phyloP scores from a whole-genome alignment of 345 rosid species.

The Populus deltoides region DNA sequence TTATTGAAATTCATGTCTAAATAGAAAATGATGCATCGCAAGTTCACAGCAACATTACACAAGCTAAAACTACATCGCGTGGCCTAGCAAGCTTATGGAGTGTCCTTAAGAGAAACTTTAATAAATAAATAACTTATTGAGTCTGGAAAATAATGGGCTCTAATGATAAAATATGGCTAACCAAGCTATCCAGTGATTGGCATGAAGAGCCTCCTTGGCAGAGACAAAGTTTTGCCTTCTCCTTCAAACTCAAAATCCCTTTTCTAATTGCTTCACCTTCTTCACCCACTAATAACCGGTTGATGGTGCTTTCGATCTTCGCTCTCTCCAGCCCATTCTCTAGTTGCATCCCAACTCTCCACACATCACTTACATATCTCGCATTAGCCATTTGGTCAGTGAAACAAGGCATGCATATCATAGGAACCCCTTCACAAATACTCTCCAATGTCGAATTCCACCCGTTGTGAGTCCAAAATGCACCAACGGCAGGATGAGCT shows the following conservation, averaged over 20 bases:
- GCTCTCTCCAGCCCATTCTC: slow-evolving; percentile 7
- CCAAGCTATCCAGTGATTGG: slow-evolving; percentile 4
- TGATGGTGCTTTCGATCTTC: not conserved
- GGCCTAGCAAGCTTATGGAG: no score
- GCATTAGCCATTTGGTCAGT: slow-evolving; percentile 12
- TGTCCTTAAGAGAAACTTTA: no score
- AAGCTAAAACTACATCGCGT: no score
- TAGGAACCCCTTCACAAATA: slow-evolving; percentile 14
- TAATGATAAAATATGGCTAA: slow-evolving; percentile 3
- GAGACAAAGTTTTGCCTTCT: not conserved
- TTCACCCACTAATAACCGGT: slow-evolving; percentile 7
- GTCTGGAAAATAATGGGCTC: not conserved
- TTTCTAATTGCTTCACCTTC: slow-evolving; percentile 10
- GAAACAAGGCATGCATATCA: slow-evolving; percentile 16
- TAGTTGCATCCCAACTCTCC: slow-evolving; percentile 13
- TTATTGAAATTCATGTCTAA: no score
- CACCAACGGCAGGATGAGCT: slow-evolving; percentile 10
- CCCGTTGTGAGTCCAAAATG: slow-evolving; percentile 22
- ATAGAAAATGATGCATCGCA: no score
- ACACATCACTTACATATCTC: slow-evolving; percentile 18
- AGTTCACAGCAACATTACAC: no score
- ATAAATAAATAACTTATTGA: not conserved
- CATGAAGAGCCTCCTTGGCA: slow-evolving; percentile 10
- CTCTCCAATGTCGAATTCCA: slow-evolving; percentile 22
- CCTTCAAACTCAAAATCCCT: not conserved